Evolutionary conservation across 1,284 basidiomycete species (phyloP), one percentile per base, ranked within the genome.

Genomic region (Spongispora temasekensis): DNA sequence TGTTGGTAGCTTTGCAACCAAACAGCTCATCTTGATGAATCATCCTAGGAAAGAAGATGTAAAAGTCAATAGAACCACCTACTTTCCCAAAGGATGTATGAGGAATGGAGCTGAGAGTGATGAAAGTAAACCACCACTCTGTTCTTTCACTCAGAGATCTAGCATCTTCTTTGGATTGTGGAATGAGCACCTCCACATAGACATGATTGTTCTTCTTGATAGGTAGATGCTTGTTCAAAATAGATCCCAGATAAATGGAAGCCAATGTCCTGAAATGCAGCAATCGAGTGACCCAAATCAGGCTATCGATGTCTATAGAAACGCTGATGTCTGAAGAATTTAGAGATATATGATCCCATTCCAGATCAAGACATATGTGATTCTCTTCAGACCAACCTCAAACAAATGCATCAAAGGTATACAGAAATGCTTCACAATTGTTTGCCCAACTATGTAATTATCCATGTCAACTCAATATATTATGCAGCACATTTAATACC

Each of bases 31-130:
- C 31, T 5, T n/a, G 32, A 15, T 67, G 63, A 1, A 61, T 62
- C 63, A 67, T 67, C 10, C 56, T 48, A 3, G 58, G 63, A 42
- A 67, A 67, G 28, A 46, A 56, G 1, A 67, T 56, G 2, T 57
- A 51, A 1, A 67, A 25, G 21, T 62, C 5, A 8, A 54, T 5
- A n/a, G 15, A 42, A 31, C 17, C 8, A 23, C n/a, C 13, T 19
- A 40, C 6, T 6, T 40, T 12, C 5, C 40, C 40, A 32, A 55
- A 44, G n/a, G 23, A 9, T 6, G 54, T 46, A 21, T 55, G 25
- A 5, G 54, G 54, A 17, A 55, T 55, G 12, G 25, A 19, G 10
- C 12, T 42, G 2, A 55, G 19, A 17, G 54, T 6, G 7, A 6
- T 17, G 13, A 27, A 15, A 5, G 9, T 30, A 28, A 4, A 21